Conservation (phyloP, 106 monocot genomes). For the Alisma plantagoaquatica region DNA sequence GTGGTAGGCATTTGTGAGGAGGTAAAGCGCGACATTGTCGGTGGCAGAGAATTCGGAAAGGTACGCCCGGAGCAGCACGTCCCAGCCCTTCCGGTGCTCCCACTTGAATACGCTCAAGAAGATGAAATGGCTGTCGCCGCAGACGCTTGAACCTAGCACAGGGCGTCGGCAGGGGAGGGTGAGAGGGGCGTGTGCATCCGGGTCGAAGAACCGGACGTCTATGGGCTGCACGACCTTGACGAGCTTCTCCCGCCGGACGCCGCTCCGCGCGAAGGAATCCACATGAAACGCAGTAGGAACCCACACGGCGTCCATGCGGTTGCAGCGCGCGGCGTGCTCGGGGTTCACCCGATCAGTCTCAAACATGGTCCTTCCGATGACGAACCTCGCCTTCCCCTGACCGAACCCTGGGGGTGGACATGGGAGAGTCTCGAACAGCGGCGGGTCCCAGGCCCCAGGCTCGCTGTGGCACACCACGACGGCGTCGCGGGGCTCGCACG, state of each 20-base stretch:
- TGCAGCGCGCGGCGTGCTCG: slow-evolving; percentile 44
- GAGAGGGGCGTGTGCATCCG: slow-evolving; percentile 21
- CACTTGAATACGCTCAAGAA: slow-evolving; percentile 68
- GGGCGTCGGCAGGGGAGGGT: slow-evolving; percentile 4
- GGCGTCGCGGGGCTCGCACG: slow-evolving; percentile 20
- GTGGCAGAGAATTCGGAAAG: slow-evolving; percentile 27
- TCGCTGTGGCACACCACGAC: slow-evolving; percentile 68
- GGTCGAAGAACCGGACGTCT: slow-evolving; percentile 57
- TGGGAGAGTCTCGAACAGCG: slow-evolving; percentile 36
- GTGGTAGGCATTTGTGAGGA: slow-evolving; percentile 44
- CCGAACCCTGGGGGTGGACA: slow-evolving; percentile 62
- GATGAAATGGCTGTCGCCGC: slow-evolving; percentile 15
- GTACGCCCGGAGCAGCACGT: slow-evolving; percentile 40
- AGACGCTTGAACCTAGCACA: neutral
- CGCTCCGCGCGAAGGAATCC: slow-evolving; percentile 27
- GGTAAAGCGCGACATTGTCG: slow-evolving; percentile 25
- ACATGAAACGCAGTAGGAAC: slow-evolving; percentile 56
- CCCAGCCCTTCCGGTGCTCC: slow-evolving; percentile 68
- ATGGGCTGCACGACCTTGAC: slow-evolving; percentile 44
- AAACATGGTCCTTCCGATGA: slow-evolving; percentile 65
- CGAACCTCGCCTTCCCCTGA: slow-evolving; percentile 23
- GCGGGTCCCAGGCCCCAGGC: slow-evolving; percentile 61
- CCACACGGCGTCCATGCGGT: slow-evolving; percentile 53
- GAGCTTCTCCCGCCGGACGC: slow-evolving; percentile 36
- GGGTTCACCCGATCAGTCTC: slow-evolving; percentile 48